phyloP scores from a whole-genome alignment of 2,329 filamentous ascomycete genomes.

The Aspergillus hortae region DNA sequence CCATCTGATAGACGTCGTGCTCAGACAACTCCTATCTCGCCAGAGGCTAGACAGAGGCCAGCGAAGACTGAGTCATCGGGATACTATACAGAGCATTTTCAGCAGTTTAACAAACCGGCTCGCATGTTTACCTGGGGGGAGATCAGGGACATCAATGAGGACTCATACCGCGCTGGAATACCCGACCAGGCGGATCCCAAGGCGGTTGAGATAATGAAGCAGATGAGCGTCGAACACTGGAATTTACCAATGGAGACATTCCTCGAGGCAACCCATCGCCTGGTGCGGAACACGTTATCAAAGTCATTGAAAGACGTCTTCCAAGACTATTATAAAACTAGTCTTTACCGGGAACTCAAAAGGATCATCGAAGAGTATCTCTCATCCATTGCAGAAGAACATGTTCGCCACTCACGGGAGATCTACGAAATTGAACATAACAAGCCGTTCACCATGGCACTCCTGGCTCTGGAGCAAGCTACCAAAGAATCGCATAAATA shows the following conservation, averaged over 20 bases:
- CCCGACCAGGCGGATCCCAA: slow-evolving; percentile 58
- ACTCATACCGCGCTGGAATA: slow-evolving; percentile 55
- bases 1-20: background rate
- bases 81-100: slow-evolving; percentile 22
- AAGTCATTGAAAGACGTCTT: slow-evolving; percentile 44
- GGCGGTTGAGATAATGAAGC: slow-evolving; percentile 58
- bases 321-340: slow-evolving; percentile 31
- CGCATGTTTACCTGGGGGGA: slow-evolving; percentile 28
- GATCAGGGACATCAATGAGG: slow-evolving; percentile 54
- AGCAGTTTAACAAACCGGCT: slow-evolving; percentile 14
- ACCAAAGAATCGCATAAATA: slow-evolving; percentile 9
- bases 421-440: slow-evolving; percentile 54
- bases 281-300: slow-evolving; percentile 37
- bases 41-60: slow-evolving; percentile 1
- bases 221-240: slow-evolving; percentile 59
- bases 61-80: background rate
- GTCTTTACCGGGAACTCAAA: slow-evolving; percentile 32
- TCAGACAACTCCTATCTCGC: background rate
- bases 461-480: slow-evolving; percentile 18
- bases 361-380: slow-evolving; percentile 47
- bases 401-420: slow-evolving; percentile 45
- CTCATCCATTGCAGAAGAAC: slow-evolving; percentile 35
- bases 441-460: slow-evolving; percentile 55
- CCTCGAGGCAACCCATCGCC: slow-evolving; percentile 24
- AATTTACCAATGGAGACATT: slow-evolving; percentile 47